phyloP scores from a whole-genome alignment of 2,329 filamentous ascomycete species.

The Coleophoma eucalyptorum region DNA sequence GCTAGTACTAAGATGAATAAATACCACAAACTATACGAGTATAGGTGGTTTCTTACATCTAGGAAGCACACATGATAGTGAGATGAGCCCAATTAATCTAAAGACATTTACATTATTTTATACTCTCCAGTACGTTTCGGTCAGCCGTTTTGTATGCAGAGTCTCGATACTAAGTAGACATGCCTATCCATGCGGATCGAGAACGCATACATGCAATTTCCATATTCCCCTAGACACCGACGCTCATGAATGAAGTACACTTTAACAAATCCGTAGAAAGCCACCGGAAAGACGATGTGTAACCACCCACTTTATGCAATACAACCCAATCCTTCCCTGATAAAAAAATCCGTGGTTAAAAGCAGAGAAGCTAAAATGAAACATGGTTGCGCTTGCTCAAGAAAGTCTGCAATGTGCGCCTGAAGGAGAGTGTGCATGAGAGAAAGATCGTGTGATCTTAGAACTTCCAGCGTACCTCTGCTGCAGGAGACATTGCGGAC shows the following conservation, averaged over 20 bases:
- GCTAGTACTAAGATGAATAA: no score
- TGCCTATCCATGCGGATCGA: not conserved
- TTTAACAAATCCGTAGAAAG: not conserved
- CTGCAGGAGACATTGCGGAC: constrained; percentile 3
- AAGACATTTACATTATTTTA: no score
- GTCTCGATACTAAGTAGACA: not conserved
- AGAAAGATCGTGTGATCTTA: not conserved
- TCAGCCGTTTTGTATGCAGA: no score
- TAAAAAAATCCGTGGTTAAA: not conserved
- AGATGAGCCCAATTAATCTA: no score
- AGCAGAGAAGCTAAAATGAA: not conserved
- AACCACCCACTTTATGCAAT: not conserved
- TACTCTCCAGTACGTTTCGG: no score
- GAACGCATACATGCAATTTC: not conserved
- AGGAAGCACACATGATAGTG: no score
- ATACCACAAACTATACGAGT: no score
- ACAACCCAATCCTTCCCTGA: not conserved
- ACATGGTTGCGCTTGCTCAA: not conserved
- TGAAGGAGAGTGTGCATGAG: not conserved
- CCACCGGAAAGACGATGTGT: no score
- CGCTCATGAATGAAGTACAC: not conserved
- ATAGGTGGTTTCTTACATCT: no score
- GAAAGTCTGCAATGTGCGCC: not conserved
- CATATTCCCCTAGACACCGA: not conserved
- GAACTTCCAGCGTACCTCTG: constrained; percentile 8